Percentiles rank a stretch among this genome's conserved stretches.
Conservation (phyloP, 495 filamentous ascomycete genomes). For the Penicillium turbatum region DNA sequence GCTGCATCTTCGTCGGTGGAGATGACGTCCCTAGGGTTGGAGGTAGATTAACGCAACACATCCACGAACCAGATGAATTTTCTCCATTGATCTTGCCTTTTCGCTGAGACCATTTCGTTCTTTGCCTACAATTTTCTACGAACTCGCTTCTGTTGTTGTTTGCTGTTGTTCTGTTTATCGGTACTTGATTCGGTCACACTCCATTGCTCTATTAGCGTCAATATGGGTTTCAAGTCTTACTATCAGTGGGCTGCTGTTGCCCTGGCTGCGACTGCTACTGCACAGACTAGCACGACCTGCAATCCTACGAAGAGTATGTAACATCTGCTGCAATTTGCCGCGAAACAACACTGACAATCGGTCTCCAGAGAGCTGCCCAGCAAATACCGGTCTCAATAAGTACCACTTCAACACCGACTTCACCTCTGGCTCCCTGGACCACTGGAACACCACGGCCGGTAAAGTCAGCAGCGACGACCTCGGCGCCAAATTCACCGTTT, state of each 20-base stretch:
- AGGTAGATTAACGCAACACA: too few species aligned
- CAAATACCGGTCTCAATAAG: constrained; percentile 59
- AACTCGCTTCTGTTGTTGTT: neutral
- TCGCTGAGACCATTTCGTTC: too few species aligned
- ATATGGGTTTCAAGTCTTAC: constrained; percentile 17
- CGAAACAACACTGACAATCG: neutral
- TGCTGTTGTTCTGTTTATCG: neutral
- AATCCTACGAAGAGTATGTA: constrained; percentile 57
- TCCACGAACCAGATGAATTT: too few species aligned
- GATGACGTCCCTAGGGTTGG: neutral
- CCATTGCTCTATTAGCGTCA: neutral
- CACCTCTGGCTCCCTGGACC: constrained; percentile 46
- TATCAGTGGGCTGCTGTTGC: constrained; percentile 21
- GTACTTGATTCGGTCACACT: neutral
- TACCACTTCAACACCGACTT: constrained; percentile 61
- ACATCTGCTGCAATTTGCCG: neutral
- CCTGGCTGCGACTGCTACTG: constrained; percentile 32
- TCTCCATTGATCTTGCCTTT: too few species aligned
- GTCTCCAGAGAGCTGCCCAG: constrained; percentile 47
- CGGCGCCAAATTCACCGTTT: constrained; percentile 69
- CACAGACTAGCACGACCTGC: constrained; percentile 69
- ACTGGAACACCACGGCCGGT: constrained; percentile 60
- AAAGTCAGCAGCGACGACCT: constrained; percentile 45
- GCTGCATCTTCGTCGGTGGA: constrained; percentile 11
- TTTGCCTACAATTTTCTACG: constrained; percentile 1